Evolutionary conservation across 805 yeast genomes (phyloP).

Genomic region (Citeromyces nyonsensis): DNA sequence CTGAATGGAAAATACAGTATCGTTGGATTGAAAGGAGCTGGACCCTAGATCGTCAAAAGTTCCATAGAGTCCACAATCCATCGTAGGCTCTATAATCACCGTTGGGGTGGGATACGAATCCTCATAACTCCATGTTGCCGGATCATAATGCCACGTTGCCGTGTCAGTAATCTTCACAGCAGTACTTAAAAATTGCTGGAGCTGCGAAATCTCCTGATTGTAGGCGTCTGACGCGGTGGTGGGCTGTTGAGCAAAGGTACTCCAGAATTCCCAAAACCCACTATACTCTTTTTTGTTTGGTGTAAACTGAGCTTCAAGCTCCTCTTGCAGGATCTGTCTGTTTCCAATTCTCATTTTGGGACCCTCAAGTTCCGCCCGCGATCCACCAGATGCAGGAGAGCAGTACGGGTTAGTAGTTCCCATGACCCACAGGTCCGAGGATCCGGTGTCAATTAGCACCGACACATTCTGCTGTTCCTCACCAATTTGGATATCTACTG

Average conservation of each 20-base stretch:
- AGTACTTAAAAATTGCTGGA: too few relatives aligned
- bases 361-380: too few relatives aligned
- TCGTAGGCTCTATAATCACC: slow-evolving; percentile 6
- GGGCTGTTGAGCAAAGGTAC: too few relatives aligned
- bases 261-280: too few relatives aligned
- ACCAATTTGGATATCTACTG: slow-evolving; percentile 33
- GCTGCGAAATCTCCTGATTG: too few relatives aligned
- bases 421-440: slow-evolving; percentile 59
- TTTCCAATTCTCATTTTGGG: too few relatives aligned
- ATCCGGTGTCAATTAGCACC: slow-evolving; percentile 62
- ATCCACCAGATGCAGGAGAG: too few relatives aligned
- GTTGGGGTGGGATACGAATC: not conserved
- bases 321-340: too few relatives aligned
- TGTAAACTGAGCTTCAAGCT: too few relatives aligned
- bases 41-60: slow-evolving; percentile 28
- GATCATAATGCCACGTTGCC: not conserved
- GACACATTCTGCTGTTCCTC: slow-evolving; percentile 38
- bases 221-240: too few relatives aligned
- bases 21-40: slow-evolving; percentile 20
- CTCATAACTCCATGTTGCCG: not conserved
- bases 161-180: too few relatives aligned
- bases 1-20: slow-evolving; percentile 22
- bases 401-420: slow-evolving; percentile 29
- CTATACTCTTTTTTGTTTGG: too few relatives aligned
- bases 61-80: slow-evolving; percentile 28